phyloP scores from a whole-genome alignment of 495 filamentous ascomycete genomes.

The Aspergillus affinis region DNA sequence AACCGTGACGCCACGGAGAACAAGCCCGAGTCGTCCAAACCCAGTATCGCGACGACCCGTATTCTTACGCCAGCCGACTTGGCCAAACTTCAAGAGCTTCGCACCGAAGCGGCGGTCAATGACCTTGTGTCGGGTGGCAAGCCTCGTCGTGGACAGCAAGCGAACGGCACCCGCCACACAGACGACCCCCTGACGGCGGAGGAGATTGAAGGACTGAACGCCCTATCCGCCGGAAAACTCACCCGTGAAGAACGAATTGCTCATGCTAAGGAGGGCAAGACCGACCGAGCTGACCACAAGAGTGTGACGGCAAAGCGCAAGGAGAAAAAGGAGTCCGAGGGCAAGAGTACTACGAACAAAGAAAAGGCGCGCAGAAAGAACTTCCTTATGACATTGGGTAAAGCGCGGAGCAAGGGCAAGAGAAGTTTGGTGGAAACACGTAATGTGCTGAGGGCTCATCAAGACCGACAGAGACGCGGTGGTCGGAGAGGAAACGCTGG shows the following conservation, averaged over 20 bases:
- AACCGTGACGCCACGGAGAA: slow-evolving; percentile 20
- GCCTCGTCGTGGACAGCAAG: slow-evolving; percentile 38
- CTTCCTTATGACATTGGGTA: slow-evolving; percentile 95
- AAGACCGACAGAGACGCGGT: slow-evolving; percentile 79
- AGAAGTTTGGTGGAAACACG: slow-evolving; percentile 80
- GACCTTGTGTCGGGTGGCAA: slow-evolving; percentile 52
- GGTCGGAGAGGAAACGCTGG: slow-evolving; percentile 73
- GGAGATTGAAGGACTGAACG: slow-evolving; percentile 73
- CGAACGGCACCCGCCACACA: slow-evolving; percentile 57
- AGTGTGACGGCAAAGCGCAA: slow-evolving; percentile 76
- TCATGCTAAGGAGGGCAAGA: slow-evolving; percentile 72
- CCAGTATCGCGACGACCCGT: slow-evolving; percentile 76
- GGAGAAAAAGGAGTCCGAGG: slow-evolving; percentile 78
- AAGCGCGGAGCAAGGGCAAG: slow-evolving; percentile 91
- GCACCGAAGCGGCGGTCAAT: slow-evolving; percentile 66
- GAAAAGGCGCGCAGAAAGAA: slow-evolving; percentile 98
- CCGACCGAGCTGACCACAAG: slow-evolving; percentile 72
- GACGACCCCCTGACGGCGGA: slow-evolving; percentile 85
- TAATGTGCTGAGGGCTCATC: slow-evolving; percentile 75
- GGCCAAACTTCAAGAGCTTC: slow-evolving; percentile 86
- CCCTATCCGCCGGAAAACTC: slow-evolving; percentile 67
- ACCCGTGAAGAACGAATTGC: slow-evolving; percentile 83
- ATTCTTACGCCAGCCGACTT: slow-evolving; percentile 92
- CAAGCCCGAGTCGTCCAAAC: slow-evolving; percentile 43
- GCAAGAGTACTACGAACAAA: slow-evolving; percentile 95